These are phyloP conservation scores for Botrytis sinoallii DNA, from an alignment of 2,329 filamentous ascomycete species.

Conservation along the genomic window DNA sequence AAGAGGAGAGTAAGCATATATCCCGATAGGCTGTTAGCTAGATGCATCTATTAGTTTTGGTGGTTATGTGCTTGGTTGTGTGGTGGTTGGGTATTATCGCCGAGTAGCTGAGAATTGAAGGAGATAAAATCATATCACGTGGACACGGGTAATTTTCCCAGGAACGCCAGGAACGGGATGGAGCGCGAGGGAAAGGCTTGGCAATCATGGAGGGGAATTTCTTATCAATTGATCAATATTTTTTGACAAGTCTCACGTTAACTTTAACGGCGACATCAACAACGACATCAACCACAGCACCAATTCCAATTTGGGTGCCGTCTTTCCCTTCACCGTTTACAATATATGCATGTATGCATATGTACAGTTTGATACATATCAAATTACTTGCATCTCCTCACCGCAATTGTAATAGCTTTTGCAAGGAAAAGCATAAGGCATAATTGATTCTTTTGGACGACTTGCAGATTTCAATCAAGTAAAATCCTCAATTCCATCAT, in stretches of 20 bases:
- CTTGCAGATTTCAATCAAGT: conserved; percentile 11
- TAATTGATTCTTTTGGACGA: conserved; percentile 3
- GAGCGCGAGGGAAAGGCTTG: not conserved
- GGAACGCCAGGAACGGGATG: conserved; percentile 8
- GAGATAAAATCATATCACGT: not conserved
- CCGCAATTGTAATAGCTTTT: not conserved
- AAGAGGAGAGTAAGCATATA: not conserved
- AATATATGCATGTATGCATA: not conserved
- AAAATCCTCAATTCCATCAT: not conserved
- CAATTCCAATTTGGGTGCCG: not conserved
- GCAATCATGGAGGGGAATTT: not conserved
- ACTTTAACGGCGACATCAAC: not conserved
- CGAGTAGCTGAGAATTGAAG: not conserved
- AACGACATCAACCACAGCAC: not conserved
- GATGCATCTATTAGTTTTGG: not conserved
- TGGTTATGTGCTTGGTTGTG: not conserved
- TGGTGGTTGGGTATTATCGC: not conserved
- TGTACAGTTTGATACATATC: not conserved
- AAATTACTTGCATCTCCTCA: conserved; percentile 14
- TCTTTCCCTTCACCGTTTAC: not conserved
- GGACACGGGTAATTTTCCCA: not conserved
- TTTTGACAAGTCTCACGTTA: not conserved
- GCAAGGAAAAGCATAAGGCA: not conserved
- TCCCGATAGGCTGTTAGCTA: not conserved
- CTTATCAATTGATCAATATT: not conserved